A percentile compares a stretch with the other conserved stretches of the same genome.
phyloP scores from a whole-genome alignment of 2,329 filamentous ascomycete genomes.

The Colletotrichum graminicola region DNA sequence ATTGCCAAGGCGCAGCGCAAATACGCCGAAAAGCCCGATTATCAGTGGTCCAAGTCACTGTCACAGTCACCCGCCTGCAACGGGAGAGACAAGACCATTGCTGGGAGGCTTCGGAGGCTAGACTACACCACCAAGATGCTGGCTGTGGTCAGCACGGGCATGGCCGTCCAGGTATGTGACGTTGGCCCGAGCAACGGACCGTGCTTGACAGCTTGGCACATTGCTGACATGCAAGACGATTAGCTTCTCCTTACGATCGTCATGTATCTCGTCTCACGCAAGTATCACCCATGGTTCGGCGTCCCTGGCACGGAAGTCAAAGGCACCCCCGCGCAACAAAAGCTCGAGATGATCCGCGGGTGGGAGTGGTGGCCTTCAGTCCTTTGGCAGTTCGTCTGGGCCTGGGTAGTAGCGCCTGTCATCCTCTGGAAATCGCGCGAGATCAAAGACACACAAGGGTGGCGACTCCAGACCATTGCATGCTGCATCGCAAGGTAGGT shows the following conservation, averaged over 20 bases:
- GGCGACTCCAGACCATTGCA: conserved; percentile 72
- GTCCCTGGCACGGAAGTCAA: conserved; percentile 71
- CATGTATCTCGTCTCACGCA: conserved; percentile 73
- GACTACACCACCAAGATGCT: conserved; percentile 64
- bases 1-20: conserved; percentile 66
- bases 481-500: conserved; percentile 60
- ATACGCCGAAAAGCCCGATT: conserved; percentile 39
- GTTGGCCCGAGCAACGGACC: conserved; percentile 8
- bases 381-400: conserved; percentile 74
- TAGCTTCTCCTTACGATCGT: conserved; percentile 70
- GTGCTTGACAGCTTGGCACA: conserved; percentile 20
- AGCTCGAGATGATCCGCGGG: conserved; percentile 61
- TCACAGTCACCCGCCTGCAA: conserved; percentile 33
- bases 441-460: conserved; percentile 75
- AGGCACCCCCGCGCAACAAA: conserved; percentile 65
- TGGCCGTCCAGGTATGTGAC: conserved; percentile 65
- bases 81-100: conserved; percentile 46
- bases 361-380: conserved; percentile 78
- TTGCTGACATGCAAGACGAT: conserved; percentile 39
- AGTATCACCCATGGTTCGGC: conserved; percentile 73
- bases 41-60: conserved; percentile 33
- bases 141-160: conserved; percentile 64
- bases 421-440: conserved; percentile 71
- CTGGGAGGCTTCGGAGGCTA: conserved; percentile 54
- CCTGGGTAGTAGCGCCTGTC: conserved; percentile 71